Conservation (phyloP, 2,329 filamentous ascomycete genomes). For the Juglanconis sp. region DNA sequence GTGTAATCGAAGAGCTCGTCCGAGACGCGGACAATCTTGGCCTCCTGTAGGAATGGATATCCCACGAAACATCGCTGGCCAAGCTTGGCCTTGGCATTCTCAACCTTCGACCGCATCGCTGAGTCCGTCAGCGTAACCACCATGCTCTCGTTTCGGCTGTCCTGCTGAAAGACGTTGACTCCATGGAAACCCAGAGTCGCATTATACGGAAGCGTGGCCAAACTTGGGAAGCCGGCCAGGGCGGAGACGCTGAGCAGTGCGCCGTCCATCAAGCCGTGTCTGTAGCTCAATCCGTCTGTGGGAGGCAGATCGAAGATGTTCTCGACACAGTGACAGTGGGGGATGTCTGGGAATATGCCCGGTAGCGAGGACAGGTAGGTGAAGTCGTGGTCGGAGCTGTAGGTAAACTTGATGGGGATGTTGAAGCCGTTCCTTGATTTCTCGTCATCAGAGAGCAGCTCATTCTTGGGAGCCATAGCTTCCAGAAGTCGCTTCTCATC, state of each 20-base stretch:
- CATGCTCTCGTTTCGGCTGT: conserved; percentile 96
- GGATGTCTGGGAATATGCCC: conserved; percentile 86
- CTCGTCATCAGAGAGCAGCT: conserved; percentile 73
- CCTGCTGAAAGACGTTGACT: conserved; percentile 91
- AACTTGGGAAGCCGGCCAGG: conserved; percentile 88
- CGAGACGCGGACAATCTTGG: conserved; percentile 81
- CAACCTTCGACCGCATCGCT: conserved; percentile 66
- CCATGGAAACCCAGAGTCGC: conserved; percentile 82
- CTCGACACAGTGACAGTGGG: conserved; percentile 84
- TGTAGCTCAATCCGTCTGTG: conserved; percentile 83
- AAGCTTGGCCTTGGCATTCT: conserved; percentile 73
- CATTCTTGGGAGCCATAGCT: conserved; percentile 84
- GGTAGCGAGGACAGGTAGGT: conserved; percentile 83
- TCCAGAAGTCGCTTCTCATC: conserved; percentile 80
- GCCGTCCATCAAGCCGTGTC: conserved; percentile 78
- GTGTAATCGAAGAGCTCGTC: conserved; percentile 92
- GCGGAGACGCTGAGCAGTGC: conserved; percentile 78
- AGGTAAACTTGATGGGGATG: conserved; percentile 88
- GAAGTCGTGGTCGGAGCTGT: conserved; percentile 72
- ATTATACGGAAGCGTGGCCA: conserved; percentile 81
- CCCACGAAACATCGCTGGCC: conserved; percentile 86
- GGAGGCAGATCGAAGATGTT: conserved; percentile 95
- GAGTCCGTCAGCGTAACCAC: conserved; percentile 78
- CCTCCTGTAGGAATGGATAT: conserved; percentile 94
- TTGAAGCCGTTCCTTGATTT: conserved; percentile 85